Evolutionary conservation across 495 filamentous ascomycete genomes (phyloP), one percentile per base, ranked within the genome.

Genomic region (Aspergillus affinis): DNA sequence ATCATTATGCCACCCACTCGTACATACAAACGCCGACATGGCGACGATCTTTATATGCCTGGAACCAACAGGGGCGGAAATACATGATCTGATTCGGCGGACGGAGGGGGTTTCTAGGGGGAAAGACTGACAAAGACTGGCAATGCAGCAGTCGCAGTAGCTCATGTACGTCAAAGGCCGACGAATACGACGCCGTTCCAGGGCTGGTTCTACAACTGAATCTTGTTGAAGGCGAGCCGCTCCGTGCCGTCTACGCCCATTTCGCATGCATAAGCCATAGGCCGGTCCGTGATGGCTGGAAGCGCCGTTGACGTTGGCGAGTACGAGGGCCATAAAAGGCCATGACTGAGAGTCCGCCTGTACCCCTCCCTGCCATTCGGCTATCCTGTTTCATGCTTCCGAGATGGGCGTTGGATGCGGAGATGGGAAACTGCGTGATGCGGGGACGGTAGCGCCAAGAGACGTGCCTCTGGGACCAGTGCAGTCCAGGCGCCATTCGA

Each of bases 221-320:
- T 17, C 3, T 15, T 41, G 36, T 41, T 41, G 36, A 41, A 6
- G 2, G 36, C 36, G 36, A 54, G 9, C 30, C 51, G 51, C 30
- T 27, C 29, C 36, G 36, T 41, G 36, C 36, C 36, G 36, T 41
- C 13, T 41, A 17, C 36, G 41, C 27, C 19, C 41, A 20, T 17
- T 36, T 48, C 48, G 27, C 55, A 49, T 58, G 47, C 47, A 58
- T 49, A 13, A 47, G 50, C 55, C 45, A 58, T 49, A 13, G 55
- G 50, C 55, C 45, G 47, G 55, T 49, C 55, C 45, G 13, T 17
- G 12, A 41, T 41, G 36, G 36, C 9, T 41, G 36, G 36, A 41
- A 2, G 13, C 12, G 10, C 6, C 46, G 6, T 15, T 21, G n/a
- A 6, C 46, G 46, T 21, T 21, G 46, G 6, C 1, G 46, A n/a